Evolutionary conservation across 805 yeast species (phyloP), one percentile per base, ranked within the genome.

Genomic region (Saccharomycopsis sp.): DNA sequence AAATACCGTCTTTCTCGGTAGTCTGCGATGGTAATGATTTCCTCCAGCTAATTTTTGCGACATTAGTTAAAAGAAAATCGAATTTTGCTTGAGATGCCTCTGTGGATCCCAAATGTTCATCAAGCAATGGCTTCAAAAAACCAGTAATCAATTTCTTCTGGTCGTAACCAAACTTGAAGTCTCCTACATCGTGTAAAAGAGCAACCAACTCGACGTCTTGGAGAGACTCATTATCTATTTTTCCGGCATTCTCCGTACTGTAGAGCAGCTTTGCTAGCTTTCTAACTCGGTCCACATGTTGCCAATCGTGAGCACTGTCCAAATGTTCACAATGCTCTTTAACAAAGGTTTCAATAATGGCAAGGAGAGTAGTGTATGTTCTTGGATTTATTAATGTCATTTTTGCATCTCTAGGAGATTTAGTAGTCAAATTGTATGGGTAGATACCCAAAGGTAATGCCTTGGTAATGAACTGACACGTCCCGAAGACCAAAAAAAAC

Each of bases 231-330:
- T n/a, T 24, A 20, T 23, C 29, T 14, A 24, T 29, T 7, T 15
- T 29, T 3, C 9, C 23, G 20, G 42, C 15, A 2, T 14, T 14
- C 24, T n/a, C 44, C 14, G 3, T 3, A 3, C 15, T 23, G 29
- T 55, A 58, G 7, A 58, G 20, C 19, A 38, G 29, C n/a, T 20
- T 24, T 9, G 58, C 52, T 17, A 58, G 42, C 24, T 55, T 55
- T 34, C 58, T 35, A 2, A 58, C 61, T 15, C 61, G 9, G n/a
- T 51, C 25, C n/a, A 58, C 61, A 55, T 58, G 61, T 22, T 55
- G 56, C 61, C 61, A 58, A 52, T 58, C 61, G 47, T 58, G 61
- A 15, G 61, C 55, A 42, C 55, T 19, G 53, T 58, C 61, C 7
- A 58, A 25, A 1, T 50, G 8, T 19, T 55, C 58, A 55, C 61